Conservation (phyloP, 495 filamentous ascomycete genomes). For the Tuber melanosporum region DNA sequence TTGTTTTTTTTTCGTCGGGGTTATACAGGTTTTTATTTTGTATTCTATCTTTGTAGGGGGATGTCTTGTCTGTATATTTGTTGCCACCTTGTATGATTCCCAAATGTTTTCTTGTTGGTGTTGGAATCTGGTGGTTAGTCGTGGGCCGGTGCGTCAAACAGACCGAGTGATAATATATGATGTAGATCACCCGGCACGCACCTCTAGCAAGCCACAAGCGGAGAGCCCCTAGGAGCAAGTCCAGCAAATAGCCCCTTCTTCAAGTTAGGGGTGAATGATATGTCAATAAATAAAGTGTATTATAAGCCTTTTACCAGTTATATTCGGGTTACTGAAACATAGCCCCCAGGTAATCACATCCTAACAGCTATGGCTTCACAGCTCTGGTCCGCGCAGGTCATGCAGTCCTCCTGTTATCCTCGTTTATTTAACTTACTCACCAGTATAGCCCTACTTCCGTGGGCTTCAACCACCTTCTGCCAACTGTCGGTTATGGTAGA, state of each 20-base stretch:
- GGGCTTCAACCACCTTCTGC: not conserved
- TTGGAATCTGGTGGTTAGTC: not conserved
- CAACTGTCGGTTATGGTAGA: not conserved
- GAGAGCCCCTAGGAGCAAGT: not conserved
- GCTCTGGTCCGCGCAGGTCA: not conserved
- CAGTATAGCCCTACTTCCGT: not conserved
- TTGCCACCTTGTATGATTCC: not conserved
- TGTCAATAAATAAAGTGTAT: not conserved
- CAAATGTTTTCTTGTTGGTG: not conserved
- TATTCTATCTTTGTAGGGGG: conserved; percentile 12
- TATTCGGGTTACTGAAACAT: not conserved
- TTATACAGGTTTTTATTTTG: not conserved
- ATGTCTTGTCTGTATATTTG: not conserved
- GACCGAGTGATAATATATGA: not conserved
- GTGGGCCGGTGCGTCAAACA: not conserved
- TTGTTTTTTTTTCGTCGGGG: conserved; percentile 7
- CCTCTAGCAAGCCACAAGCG: not conserved
- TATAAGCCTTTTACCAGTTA: not conserved
- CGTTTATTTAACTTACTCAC: not conserved
- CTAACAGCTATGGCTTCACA: not conserved
- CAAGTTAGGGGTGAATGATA: not conserved
- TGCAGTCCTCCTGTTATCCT: not conserved
- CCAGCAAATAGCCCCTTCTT: not conserved
- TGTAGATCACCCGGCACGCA: not conserved
- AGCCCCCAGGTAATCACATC: not conserved